A percentile compares a stretch with the other conserved stretches of the same genome.
These are phyloP conservation scores for Botrytis pseudocinerea DNA, from an alignment of 2,329 filamentous ascomycete species.

Conservation along the genomic window DNA sequence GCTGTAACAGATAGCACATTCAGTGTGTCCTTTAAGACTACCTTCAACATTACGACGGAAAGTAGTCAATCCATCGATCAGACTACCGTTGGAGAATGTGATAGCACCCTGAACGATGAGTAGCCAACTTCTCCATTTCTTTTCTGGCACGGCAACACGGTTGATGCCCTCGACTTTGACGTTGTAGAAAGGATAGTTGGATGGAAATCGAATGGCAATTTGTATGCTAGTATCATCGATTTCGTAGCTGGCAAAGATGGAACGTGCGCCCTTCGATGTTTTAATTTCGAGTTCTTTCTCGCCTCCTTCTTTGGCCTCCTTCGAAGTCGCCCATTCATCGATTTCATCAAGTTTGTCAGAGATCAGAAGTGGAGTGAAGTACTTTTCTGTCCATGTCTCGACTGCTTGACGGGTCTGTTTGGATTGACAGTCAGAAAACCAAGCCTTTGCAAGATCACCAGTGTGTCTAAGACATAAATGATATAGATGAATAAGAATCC, in stretches of 20 bases:
- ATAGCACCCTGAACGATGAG: slow-evolving; percentile 88
- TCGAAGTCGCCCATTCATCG: slow-evolving; percentile 60
- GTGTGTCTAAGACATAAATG: slow-evolving; percentile 77
- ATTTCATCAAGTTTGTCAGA: slow-evolving; percentile 66
- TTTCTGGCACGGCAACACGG: slow-evolving; percentile 83
- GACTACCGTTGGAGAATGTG: slow-evolving; percentile 84
- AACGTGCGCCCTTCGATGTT: slow-evolving; percentile 67
- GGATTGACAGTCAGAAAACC: slow-evolving; percentile 80
- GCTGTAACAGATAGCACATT: slow-evolving; percentile 96
- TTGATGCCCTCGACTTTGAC: slow-evolving; percentile 76
- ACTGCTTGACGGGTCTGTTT: slow-evolving; percentile 79
- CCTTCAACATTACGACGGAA: slow-evolving; percentile 87
- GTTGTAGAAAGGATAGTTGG: slow-evolving; percentile 77
- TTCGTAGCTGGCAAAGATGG: slow-evolving; percentile 81
- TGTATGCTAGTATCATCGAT: slow-evolving; percentile 84
- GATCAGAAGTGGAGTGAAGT: slow-evolving; percentile 73
- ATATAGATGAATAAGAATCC: slow-evolving; percentile 82
- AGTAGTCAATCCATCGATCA: slow-evolving; percentile 82
- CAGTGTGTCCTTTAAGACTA: slow-evolving; percentile 86
- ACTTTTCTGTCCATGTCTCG: slow-evolving; percentile 81
- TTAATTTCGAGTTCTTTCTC: slow-evolving; percentile 65
- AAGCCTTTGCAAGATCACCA: slow-evolving; percentile 75
- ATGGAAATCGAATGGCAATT: slow-evolving; percentile 78
- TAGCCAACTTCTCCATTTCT: slow-evolving; percentile 91
- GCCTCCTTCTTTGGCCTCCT: slow-evolving; percentile 50